These are phyloP conservation scores for Tephrocybe sp. DNA, from an alignment of 768 basidiomycete genomes.

Conservation along the genomic window DNA sequence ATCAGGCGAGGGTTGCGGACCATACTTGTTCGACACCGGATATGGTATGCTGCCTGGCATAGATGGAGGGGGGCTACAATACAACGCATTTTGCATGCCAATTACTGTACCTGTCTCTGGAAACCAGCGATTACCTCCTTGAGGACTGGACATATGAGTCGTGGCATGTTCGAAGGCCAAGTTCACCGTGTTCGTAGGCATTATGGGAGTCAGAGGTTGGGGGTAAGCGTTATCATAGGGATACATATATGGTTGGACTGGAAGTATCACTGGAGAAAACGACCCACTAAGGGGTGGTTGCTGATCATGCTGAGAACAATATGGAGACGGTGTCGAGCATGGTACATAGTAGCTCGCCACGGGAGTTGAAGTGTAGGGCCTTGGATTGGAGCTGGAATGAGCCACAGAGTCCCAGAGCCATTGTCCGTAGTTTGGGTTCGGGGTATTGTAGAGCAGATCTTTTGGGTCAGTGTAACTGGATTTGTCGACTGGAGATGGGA, in stretches of 20 bases:
- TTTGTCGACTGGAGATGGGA: slow-evolving; percentile 17
- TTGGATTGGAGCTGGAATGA: slow-evolving; percentile 10
- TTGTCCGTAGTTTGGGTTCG: slow-evolving; percentile 8
- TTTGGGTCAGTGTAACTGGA: slow-evolving; percentile 16
- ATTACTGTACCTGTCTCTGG: slow-evolving; percentile 9
- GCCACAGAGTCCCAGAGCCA: slow-evolving; percentile 15
- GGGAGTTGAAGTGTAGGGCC: slow-evolving; percentile 8
- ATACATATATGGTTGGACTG: slow-evolving; percentile 13
- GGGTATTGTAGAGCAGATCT: slow-evolving; percentile 37
- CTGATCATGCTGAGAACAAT: slow-evolving; percentile 10
- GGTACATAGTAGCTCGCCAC: slow-evolving; percentile 9
- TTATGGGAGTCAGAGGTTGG: slow-evolving; percentile 7
- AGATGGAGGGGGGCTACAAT: slow-evolving; percentile 12
- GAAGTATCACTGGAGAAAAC: neutral
- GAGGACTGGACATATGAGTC: slow-evolving; percentile 13
- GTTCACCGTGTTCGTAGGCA: slow-evolving; percentile 13
- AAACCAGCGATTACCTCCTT: slow-evolving; percentile 15
- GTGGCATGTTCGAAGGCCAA: slow-evolving; percentile 28
- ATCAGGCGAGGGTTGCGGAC: slow-evolving; percentile 14
- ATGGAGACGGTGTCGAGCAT: slow-evolving; percentile 19
- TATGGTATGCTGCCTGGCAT: slow-evolving; percentile 6
- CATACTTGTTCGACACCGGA: slow-evolving; percentile 10
- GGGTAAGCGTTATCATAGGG: slow-evolving; percentile 17
- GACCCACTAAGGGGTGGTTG: slow-evolving; percentile 5
- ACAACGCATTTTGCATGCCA: slow-evolving; percentile 5